Percentiles rank a stretch among this genome's conserved stretches.
Evolutionary conservation across 495 filamentous ascomycete species (phyloP).

Genomic region (Penicillium robsamsonii): DNA sequence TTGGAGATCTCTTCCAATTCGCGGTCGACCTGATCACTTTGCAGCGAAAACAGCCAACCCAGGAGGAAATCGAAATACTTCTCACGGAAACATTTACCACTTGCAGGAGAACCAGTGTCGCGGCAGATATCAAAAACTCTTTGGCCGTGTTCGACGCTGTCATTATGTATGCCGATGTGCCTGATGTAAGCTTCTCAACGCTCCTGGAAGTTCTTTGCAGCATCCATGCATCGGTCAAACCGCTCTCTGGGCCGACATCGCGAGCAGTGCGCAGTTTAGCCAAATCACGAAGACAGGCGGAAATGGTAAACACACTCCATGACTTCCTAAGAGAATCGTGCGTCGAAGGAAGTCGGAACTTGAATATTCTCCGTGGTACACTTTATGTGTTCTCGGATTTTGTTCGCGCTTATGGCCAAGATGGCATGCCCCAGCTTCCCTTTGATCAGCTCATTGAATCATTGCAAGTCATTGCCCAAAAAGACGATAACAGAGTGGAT

Average conservation of each 20-base stretch:
- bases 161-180: constrained; percentile 75
- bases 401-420: constrained; percentile 52
- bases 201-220: constrained; percentile 80
- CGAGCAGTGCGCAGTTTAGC: constrained; percentile 72
- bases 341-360: constrained; percentile 49
- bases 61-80: constrained; percentile 62
- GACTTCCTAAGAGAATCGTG: constrained; percentile 56
- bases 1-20: constrained; percentile 69
- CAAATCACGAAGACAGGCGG: constrained; percentile 73
- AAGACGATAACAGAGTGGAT: constrained; percentile 52
- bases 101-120: constrained; percentile 70
- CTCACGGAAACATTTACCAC: constrained; percentile 68
- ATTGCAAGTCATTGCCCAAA: constrained; percentile 52
- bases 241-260: constrained; percentile 70
- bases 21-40: constrained; percentile 79
- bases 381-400: constrained; percentile 65
- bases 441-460: constrained; percentile 55
- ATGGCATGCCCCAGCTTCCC: constrained; percentile 58
- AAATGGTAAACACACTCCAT: constrained; percentile 63
- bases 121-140: constrained; percentile 71
- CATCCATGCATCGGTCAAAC: constrained; percentile 71
- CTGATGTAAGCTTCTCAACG: constrained; percentile 59
- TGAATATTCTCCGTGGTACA: constrained; percentile 64
- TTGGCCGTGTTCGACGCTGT: constrained; percentile 76
- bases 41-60: constrained; percentile 72